Base-by-base conservation (phyloP, 208 protist genomes). In the Strigomonas culicis region DNA sequence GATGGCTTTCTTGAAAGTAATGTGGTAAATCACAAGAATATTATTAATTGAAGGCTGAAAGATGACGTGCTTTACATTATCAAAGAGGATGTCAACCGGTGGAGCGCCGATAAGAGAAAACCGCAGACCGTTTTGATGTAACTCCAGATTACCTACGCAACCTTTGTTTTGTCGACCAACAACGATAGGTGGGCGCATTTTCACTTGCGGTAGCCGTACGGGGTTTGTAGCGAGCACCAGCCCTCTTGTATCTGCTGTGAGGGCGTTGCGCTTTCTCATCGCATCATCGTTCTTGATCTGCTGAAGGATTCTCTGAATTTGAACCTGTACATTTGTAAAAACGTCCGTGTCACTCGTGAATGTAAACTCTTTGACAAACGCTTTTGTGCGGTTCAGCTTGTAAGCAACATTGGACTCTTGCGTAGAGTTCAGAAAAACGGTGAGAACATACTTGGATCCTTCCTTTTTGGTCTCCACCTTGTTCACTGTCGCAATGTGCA, bases 41-140 rank as follows among this genome's bases (percentile, higher is more conserved):
- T 82, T 74, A 34, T 97, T 90, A 32, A 98, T 81, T 19, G 93
- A 81, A 1, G 94, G 94, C 74, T 99, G 97, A 62, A 99, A 99
- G 61, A 99, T 98, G 61, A 97, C 79, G 75, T 99, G 93, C 69
- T 96, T 96, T 47, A 99, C 92, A 70, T 99, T 99, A 21, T 91
- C 88, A 67, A 97, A 99, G 4, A 97, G 55, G 41, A 99, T 85
- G 57, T 98, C 95, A 27, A 98, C 69, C 31, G 83, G 81, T 2
- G 70, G 57, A 10, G 82, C 86, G 46, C 86, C 93, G 51, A 88
- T 74, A 43, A 88, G 85, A 15, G 68, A 77, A 74, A 98, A 99
- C 10, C 97, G 84, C 30, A 99, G 75, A 39, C 98, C 98, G 74
- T 99, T 99, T 31, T 81, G 62, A 72, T 99, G 98, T 24, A 94